phyloP scores from a whole-genome alignment of 2,329 filamentous ascomycete genomes.

The Penicillium nordicum region DNA sequence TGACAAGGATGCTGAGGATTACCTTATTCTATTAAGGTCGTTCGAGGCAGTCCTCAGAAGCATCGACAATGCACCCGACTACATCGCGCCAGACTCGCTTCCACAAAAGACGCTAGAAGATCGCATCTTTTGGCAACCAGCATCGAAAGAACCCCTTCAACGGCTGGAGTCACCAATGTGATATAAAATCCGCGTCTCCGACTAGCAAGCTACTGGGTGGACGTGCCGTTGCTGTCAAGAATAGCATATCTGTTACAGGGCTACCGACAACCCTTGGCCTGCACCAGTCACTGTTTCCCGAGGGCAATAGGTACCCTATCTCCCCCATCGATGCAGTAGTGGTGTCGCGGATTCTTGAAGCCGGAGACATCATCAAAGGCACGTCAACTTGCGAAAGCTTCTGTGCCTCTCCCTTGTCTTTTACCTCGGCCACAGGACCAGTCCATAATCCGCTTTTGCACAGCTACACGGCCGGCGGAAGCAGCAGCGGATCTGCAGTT shows the following conservation, averaged over 20 bases:
- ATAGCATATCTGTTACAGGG: slow-evolving; percentile 37
- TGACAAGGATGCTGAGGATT: slow-evolving; percentile 10
- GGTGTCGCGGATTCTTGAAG: slow-evolving; percentile 34
- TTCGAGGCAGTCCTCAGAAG: slow-evolving; percentile 23
- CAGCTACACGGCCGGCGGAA: slow-evolving; percentile 36
- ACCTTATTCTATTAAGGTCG: slow-evolving; percentile 28
- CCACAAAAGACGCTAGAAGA: slow-evolving; percentile 26
- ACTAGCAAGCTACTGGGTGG: slow-evolving; percentile 25
- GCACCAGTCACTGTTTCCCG: slow-evolving; percentile 23
- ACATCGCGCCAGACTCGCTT: slow-evolving; percentile 34
- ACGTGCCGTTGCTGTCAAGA: slow-evolving; percentile 36
- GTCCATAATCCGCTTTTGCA: slow-evolving; percentile 37
- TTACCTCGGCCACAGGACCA: slow-evolving; percentile 35
- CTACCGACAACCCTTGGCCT: slow-evolving; percentile 35
- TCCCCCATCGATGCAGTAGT: slow-evolving; percentile 37
- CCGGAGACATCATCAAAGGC: slow-evolving; percentile 35
- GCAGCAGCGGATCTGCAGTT: slow-evolving; percentile 33
- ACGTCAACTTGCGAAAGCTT: slow-evolving; percentile 42
- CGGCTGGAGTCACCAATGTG: slow-evolving; percentile 43
- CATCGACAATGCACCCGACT: slow-evolving; percentile 33
- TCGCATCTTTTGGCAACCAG: slow-evolving; percentile 22
- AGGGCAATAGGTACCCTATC: slow-evolving; percentile 18
- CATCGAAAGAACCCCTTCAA: slow-evolving; percentile 34
- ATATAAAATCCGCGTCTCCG: slow-evolving; percentile 27
- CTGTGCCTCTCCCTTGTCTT: slow-evolving; percentile 38